Percentiles rank a stretch among this genome's conserved stretches.
Conservation (phyloP, 345 rosid genomes). For the Theobroma cacao region DNA sequence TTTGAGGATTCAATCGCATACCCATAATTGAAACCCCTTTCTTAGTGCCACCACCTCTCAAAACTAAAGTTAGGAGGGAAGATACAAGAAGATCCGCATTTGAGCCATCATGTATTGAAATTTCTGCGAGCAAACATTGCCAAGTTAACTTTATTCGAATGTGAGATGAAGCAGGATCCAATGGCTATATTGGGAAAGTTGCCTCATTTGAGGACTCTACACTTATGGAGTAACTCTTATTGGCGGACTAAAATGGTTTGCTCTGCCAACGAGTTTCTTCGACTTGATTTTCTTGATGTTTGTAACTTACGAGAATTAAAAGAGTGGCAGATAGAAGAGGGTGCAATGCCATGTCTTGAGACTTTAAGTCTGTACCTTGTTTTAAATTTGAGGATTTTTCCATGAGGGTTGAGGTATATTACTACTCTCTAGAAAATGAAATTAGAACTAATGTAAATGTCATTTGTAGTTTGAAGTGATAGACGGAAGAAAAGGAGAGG, state of each 20-base stretch:
- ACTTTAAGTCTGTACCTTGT: fast-evolving
- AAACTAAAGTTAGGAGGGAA: background rate
- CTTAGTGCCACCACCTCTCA: background rate
- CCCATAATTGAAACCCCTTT: background rate
- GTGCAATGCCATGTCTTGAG: background rate
- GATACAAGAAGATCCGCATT: background rate
- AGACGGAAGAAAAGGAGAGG: background rate
- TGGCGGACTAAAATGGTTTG: no score
- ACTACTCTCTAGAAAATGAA: background rate
- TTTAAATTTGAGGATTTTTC: background rate
- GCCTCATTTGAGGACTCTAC: no score
- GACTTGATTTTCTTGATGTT: background rate
- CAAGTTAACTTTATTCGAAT: background rate
- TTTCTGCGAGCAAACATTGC: background rate
- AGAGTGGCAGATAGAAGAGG: background rate
- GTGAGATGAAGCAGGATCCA: background rate
- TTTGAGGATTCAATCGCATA: background rate
- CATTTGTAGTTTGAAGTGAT: background rate
- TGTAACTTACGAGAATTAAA: no score
- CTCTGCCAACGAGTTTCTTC: background rate
- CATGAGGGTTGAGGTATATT: background rate
- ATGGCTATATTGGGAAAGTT: background rate
- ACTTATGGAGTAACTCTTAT: no score
- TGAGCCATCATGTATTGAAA: background rate
- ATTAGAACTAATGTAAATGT: background rate